Base-by-base conservation (phyloP, 2,329 filamentous ascomycete species). In the Penicillium sp. region DNA sequence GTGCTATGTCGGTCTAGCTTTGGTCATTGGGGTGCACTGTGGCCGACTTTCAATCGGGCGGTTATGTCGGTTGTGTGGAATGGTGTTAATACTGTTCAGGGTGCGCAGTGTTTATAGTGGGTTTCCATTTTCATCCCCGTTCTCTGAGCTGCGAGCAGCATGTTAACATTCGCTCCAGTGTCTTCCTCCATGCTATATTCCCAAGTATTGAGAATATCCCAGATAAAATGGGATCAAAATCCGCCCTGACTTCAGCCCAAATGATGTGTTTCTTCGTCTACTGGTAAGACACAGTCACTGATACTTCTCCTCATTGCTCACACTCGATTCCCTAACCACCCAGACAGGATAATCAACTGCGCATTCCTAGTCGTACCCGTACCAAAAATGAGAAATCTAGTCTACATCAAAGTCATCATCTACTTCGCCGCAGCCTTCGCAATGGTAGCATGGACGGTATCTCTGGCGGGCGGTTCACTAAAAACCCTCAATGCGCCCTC, bases 21-120 rank as follows among this genome's bases (percentile, higher is more conserved):
- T 54, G 75, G 75, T 5, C 57, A 74, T 1, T 76, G 69, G 51
- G 74, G 74, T 19, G 72, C 72, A 0, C 68, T 69, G 58, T 77
- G 74, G 73, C 74, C 74, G 1, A 59, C 55, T 6, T 53, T 61
- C 3, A 62, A 62, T 37, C 55, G 74, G 14, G 74, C 72, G 6
- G 68, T 72, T 12, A 74, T 75, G 71, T 65, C 72, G 2, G 71
- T 74, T 43, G 72, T 76, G 4, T 76, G 72, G 73, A 73, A 73
- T 38, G 72, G 72, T 2, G 71, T 75, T 1, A 74, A 73, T 37
- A 59, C 62, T 0, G 66, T 69, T 0, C 67, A 70, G 39, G 70
- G 70, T 3, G 69, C 62, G 0, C 66, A 71, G 56, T 71, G 69
- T 52, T 49, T 72, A 30, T 70, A 71, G 59, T 62, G 41, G 56